Evolutionary conservation across 2,329 filamentous ascomycete genomes (phyloP).

Genomic region (Chaetomium strumarium): DNA sequence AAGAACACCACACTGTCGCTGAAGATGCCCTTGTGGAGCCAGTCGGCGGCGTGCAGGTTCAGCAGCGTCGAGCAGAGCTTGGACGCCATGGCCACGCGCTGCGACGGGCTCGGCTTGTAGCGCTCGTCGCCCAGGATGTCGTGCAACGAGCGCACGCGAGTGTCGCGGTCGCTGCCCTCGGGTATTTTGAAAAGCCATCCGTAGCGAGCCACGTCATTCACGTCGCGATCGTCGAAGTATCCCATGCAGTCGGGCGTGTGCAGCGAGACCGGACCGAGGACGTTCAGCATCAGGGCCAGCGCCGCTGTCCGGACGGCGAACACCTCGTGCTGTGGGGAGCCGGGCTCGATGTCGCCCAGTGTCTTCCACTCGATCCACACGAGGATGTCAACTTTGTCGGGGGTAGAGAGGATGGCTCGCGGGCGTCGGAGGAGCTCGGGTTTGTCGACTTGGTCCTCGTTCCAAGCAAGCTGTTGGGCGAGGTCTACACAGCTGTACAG

Average conservation of each 20-base stretch:
- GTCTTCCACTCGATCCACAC: constrained; percentile 27
- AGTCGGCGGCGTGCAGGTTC: constrained; percentile 45
- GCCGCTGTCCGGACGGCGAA: constrained; percentile 19
- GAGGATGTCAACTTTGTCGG: constrained; percentile 8
- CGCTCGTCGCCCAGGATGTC: constrained; percentile 12
- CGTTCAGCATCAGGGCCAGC: constrained; percentile 24
- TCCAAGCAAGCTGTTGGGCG: constrained; percentile 15
- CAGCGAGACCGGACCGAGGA: constrained; percentile 20
- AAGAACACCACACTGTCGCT: constrained; percentile 46
- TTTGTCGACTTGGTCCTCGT: constrained; percentile 9
- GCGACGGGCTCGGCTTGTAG: constrained; percentile 17
- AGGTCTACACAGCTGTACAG: constrained; percentile 8
- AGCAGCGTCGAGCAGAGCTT: constrained; percentile 22
- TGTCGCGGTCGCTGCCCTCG: constrained; percentile 12
- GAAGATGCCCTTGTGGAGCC: constrained; percentile 49
- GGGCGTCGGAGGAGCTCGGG: constrained; percentile 15
- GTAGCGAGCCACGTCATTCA: constrained; percentile 12
- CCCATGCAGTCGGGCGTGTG: constrained; percentile 22
- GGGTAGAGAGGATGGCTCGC: constrained; percentile 15
- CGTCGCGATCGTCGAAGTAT: constrained; percentile 23
- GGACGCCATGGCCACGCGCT: constrained; percentile 19
- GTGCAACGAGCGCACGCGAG: constrained; percentile 16
- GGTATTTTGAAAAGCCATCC: constrained; percentile 24
- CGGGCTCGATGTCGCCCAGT: constrained; percentile 10
- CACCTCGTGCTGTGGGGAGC: constrained; percentile 17